Base-by-base conservation (phyloP, 768 basidiomycete species). In the Tremella fuciformis region DNA sequence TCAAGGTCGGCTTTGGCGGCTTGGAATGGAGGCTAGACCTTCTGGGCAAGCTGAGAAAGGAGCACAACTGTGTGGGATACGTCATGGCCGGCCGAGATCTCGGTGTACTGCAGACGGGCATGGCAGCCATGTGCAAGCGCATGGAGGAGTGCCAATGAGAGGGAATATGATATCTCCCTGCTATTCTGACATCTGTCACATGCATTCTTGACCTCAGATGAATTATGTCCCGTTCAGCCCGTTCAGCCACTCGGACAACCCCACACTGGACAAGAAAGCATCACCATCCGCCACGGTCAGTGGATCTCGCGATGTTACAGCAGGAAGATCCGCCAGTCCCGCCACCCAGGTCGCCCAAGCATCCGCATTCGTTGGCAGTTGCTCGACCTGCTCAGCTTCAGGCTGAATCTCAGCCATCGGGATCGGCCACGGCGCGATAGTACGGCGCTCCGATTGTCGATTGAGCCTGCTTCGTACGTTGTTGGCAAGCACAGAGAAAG, bases 1-100 rank as follows among this genome's bases (percentile, higher is more conserved):
- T 50, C 51, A 59, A 40, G 37, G 50, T 63, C 2, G 62, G 62
- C 11, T 29, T 63, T 19, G 62, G 62, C 18, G 62, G 62, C 11
- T 29, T 63, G 22, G 62, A 63, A 34, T 19, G 38, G 26, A 34
- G 22, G 19, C 38, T 38, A 52, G 25, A 34, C 51, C 37, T 50
- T 21, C 48, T 19, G 48, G 48, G 48, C 48, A 50, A 50, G 48
- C n/a, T 26, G 48, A 25, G 48, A 21, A 50, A 34, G 11, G 29
- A 34, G 29, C 29, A 34, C 29, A 34, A 34, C 29, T 34, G 29
- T 34, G 29, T 34, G 4, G 29, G 29, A 11, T 34, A 34, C 29
- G 29, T 34, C 29, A 34, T 34, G 29, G 29, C 29, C 11, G 29
- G 29, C 29, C 4, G 29, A 34, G 29, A 34, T 34, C 29, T 34